phyloP scores from a whole-genome alignment of 2,329 filamentous ascomycete genomes.

The Triangularia setosa region DNA sequence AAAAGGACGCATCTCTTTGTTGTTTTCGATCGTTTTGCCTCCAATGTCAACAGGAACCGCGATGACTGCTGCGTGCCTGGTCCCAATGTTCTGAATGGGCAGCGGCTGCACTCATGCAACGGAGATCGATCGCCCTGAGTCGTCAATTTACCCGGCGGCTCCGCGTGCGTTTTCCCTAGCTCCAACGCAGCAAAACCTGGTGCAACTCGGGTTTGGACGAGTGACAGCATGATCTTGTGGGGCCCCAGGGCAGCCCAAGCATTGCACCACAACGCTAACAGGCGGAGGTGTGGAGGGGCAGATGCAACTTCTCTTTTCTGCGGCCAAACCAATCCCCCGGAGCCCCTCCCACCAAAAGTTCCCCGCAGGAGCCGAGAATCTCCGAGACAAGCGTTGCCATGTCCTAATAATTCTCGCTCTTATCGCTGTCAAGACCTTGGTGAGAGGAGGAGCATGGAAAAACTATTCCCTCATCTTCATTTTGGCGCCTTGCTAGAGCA shows the following conservation, averaged over 20 bases:
- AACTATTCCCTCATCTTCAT: neutral
- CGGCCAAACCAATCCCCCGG: conserved; percentile 20
- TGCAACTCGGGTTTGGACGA: conserved; percentile 18
- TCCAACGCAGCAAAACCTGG: conserved; percentile 11
- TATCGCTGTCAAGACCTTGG: neutral
- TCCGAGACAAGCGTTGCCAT: conserved; percentile 9
- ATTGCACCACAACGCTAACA: conserved; percentile 10
- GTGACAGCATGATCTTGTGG: conserved; percentile 17
- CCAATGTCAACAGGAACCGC: neutral
- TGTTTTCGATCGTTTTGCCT: too few species aligned
- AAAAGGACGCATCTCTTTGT: conserved; percentile 6
- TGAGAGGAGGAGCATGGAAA: neutral
- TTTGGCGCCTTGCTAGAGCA: neutral
- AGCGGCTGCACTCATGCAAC: conserved; percentile 16
- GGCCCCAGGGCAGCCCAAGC: conserved; percentile 5
- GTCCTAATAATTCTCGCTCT: neutral
- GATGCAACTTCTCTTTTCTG: conserved; percentile 4
- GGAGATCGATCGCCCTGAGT: conserved; percentile 23
- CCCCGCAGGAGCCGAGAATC: conserved; percentile 12
- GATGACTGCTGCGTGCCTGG: neutral
- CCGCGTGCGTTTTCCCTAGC: conserved; percentile 18
- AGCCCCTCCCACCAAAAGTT: neutral
- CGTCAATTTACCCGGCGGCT: conserved; percentile 27
- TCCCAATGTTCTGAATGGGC: conserved; percentile 8
- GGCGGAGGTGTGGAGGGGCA: neutral